Evolutionary conservation across 108 stramenopile genomes (phyloP), one percentile per base, ranked within the genome.

Genomic region (Fragilariopsis cylindrus): DNA sequence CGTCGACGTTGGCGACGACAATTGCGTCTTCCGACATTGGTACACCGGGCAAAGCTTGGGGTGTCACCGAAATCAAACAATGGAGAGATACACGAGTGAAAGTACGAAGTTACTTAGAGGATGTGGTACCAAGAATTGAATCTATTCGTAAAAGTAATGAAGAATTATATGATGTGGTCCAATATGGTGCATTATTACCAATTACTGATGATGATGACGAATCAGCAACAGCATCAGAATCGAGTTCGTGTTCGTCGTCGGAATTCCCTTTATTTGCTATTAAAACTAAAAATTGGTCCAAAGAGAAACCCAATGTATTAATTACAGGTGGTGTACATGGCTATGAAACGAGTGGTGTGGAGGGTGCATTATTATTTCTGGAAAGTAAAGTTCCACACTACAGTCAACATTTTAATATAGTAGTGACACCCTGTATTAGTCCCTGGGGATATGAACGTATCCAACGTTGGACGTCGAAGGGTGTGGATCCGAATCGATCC

Each of bases 251-350:
- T 40, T 30, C 39, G 21, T 21, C 21, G 53, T 7, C 49, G 39
- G 40, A 63, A 43, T 84, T 84, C 54, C 81, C 87, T 2, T 57
- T 89, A 44, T 76, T 71, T 55, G 88, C 79, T 18, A 79, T 84
- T 65, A 47, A 65, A 30, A 62, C 74, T 13, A 69, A 78, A 48
- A 52, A 73, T 12, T 83, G 78, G 73, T 4, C 63, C 11, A 57
- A 72, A 3, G 41, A 50, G 49, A 80, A 80, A 58, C 86, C 82
- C 9, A 57, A 12, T 41, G 54, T 88, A 0, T 66, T 92, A 11
- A 75, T 92, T 0, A 92, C 92, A 8, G 92, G 92, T 7, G 92
- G 92, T 8, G 88, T 88, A 3, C 92, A 92, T 69, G 92, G 92
- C 30, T 92, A 92, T 54, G 92, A 92, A 79, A 92, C 92, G 1